Conservation (phyloP, 2,329 filamentous ascomycete genomes). For the Alternaria ventricosa region DNA sequence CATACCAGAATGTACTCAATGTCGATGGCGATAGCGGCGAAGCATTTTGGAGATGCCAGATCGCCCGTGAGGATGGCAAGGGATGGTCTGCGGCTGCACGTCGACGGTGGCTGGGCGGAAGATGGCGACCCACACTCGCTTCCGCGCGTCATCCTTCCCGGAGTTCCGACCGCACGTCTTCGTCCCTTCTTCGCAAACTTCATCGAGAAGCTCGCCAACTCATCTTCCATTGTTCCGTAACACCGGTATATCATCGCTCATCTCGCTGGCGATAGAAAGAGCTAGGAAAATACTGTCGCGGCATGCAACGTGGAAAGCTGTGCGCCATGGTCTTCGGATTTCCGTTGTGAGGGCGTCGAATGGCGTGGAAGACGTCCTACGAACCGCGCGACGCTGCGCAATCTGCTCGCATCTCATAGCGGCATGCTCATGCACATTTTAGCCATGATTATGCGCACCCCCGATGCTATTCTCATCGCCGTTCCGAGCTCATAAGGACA, state of each 20-base stretch:
- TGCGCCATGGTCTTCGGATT: background rate
- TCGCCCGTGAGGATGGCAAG: background rate
- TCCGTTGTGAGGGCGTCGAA: background rate
- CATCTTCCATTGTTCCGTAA: background rate
- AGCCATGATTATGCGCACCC: background rate
- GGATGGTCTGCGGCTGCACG: background rate
- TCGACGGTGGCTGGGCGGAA: background rate
- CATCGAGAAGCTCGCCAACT: background rate
- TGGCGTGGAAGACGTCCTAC: no score
- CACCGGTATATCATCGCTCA: background rate
- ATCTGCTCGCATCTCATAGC: background rate
- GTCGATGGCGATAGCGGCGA: background rate
- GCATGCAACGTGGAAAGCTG: background rate
- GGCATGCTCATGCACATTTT: background rate
- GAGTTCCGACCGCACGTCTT: background rate
- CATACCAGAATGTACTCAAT: background rate
- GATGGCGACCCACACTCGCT: constrained; percentile 1
- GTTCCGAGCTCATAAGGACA: background rate
- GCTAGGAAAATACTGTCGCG: background rate
- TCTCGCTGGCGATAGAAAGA: background rate
- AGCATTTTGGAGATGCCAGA: background rate
- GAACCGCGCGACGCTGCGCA: background rate
- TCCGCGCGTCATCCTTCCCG: constrained; percentile 1
- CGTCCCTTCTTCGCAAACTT: background rate
- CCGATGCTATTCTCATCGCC: background rate